phyloP scores from a whole-genome alignment of 495 filamentous ascomycete species.

The Xylaria grammica region DNA sequence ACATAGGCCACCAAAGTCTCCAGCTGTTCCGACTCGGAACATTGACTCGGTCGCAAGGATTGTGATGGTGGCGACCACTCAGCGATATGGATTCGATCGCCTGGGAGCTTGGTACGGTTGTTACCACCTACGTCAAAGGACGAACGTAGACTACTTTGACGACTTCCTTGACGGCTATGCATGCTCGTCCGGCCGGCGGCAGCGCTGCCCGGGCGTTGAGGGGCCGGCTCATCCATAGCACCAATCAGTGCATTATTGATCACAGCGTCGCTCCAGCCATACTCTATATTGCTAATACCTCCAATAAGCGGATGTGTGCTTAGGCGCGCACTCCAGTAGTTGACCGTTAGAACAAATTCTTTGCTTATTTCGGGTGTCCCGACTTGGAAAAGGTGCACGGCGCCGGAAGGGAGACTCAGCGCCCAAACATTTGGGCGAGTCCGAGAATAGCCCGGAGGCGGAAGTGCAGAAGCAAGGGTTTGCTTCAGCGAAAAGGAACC shows the following conservation, averaged over 20 bases:
- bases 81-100: slow-evolving; percentile 81
- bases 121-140: slow-evolving; percentile 61
- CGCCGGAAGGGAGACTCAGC: slow-evolving; percentile 87
- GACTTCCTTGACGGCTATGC: slow-evolving; percentile 44
- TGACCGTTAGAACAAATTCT: slow-evolving; percentile 92
- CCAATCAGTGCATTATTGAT: slow-evolving; percentile 74
- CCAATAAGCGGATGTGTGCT: slow-evolving; percentile 92
- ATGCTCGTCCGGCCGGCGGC: slow-evolving; percentile 47
- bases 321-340: slow-evolving; percentile 95
- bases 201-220: slow-evolving; percentile 49
- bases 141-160: slow-evolving; percentile 45
- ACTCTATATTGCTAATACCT: slow-evolving; percentile 95
- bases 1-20: slow-evolving; percentile 77
- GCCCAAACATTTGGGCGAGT: slow-evolving; percentile 93
- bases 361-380: slow-evolving; percentile 93
- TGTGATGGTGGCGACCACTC: slow-evolving; percentile 96
- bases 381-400: slow-evolving; percentile 96
- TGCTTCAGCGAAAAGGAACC: slow-evolving; percentile 88
- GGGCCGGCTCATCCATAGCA: slow-evolving; percentile 50
- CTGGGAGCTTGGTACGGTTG: slow-evolving; percentile 69
- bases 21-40: slow-evolving; percentile 82
- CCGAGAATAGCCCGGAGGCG: slow-evolving; percentile 91
- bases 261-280: slow-evolving; percentile 92
- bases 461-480: slow-evolving; percentile 88
- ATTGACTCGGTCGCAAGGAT: slow-evolving; percentile 79